phyloP scores from a whole-genome alignment of 129 eudicot genomes.

The Gnaphalium uliginosum region DNA sequence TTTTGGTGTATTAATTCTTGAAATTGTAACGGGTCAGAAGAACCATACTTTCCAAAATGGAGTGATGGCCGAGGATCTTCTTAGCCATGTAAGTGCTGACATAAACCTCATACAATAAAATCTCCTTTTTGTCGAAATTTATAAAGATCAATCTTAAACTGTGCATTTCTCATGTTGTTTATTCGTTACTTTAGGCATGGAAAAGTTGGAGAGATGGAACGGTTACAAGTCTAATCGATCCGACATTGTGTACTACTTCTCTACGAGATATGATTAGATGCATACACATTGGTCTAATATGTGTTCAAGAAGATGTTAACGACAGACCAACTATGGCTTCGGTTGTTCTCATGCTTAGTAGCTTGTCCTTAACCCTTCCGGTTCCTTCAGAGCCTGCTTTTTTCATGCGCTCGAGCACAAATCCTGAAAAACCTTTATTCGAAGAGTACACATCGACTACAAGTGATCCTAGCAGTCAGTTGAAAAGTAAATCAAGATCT shows the following conservation, averaged over 20 bases:
- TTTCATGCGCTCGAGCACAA: background rate
- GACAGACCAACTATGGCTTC: slow-evolving; percentile 58
- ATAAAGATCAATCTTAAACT: background rate
- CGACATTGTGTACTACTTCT: slow-evolving; percentile 18
- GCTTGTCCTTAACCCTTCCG: slow-evolving; percentile 41
- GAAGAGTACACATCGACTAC: slow-evolving; percentile 7
- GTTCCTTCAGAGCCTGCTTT: slow-evolving; percentile 45
- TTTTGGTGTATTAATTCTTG: slow-evolving; percentile 52
- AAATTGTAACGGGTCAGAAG: slow-evolving; percentile 46
- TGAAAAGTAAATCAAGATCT: slow-evolving; percentile 18
- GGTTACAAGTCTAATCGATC: slow-evolving; percentile 38
- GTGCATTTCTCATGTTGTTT: background rate
- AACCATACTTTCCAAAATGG: slow-evolving; percentile 31
- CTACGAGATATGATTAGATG: slow-evolving; percentile 41
- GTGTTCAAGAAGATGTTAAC: slow-evolving; percentile 48
- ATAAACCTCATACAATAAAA: background rate
- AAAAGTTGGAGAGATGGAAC: slow-evolving; percentile 45
- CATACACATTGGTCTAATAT: slow-evolving; percentile 48
- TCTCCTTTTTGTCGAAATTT: background rate
- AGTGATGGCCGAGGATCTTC: slow-evolving; percentile 34
- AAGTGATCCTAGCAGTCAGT: background rate
- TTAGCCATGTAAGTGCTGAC: slow-evolving; percentile 41
- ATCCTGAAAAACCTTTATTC: background rate
- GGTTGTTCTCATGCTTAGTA: slow-evolving; percentile 46
- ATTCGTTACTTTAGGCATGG: slow-evolving; percentile 43